phyloP scores from a whole-genome alignment of 2,329 filamentous ascomycete genomes.

The Hypoxylon sp. region DNA sequence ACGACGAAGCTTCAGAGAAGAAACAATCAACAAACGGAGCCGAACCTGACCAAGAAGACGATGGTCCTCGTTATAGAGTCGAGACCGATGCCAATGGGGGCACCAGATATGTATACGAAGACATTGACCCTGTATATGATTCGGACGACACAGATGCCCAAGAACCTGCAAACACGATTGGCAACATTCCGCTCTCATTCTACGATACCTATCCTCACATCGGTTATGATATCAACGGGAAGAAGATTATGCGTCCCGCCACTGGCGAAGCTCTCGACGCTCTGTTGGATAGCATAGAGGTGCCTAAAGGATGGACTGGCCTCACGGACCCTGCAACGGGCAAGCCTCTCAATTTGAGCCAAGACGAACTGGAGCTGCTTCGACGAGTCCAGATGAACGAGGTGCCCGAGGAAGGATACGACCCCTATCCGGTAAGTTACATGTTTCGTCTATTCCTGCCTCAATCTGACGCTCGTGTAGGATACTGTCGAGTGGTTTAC shows the following conservation, averaged over 20 bases:
- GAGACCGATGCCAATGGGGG: constrained; percentile 90
- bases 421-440: constrained; percentile 82
- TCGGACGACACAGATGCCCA: constrained; percentile 92
- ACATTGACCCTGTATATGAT: constrained; percentile 95
- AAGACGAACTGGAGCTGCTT: constrained; percentile 89
- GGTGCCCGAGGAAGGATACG: constrained; percentile 86
- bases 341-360: constrained; percentile 87
- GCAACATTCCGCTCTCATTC: constrained; percentile 91
- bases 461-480: constrained; percentile 53
- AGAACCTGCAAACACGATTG: constrained; percentile 88
- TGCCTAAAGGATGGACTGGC: constrained; percentile 97
- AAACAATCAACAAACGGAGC: constrained; percentile 54
- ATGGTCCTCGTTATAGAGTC: constrained; percentile 64
- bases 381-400: constrained; percentile 91
- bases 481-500: constrained; percentile 96
- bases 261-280: constrained; percentile 94
- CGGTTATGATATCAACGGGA: constrained; percentile 98
- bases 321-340: constrained; percentile 94
- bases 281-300: constrained; percentile 93
- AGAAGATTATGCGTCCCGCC: constrained; percentile 95
- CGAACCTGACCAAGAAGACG: constrained; percentile 54
- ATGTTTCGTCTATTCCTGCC: background rate
- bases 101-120: constrained; percentile 89
- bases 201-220: constrained; percentile 99
- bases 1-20: constrained; percentile 55